These are phyloP conservation scores for Wallemia ichthyophaga DNA, from an alignment of 1,284 basidiomycete genomes.

Conservation along the genomic window DNA sequence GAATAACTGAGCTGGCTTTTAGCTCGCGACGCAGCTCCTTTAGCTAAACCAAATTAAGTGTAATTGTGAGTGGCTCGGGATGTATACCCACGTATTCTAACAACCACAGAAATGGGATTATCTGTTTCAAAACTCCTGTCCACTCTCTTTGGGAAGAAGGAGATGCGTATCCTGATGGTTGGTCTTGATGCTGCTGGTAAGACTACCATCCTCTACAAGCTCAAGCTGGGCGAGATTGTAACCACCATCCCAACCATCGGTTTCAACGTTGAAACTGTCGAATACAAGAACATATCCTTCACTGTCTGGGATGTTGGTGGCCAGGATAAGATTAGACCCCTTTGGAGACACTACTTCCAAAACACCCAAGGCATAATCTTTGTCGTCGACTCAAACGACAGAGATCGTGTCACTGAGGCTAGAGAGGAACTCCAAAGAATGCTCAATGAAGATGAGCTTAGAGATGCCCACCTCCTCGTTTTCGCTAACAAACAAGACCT, in stretches of 20 bases:
- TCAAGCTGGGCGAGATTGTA: conserved; percentile 93
- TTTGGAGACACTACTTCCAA: conserved; percentile 99
- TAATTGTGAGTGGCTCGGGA: too few species aligned
- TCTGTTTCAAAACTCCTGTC: conserved; percentile 49
- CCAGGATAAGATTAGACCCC: conserved; percentile 56
- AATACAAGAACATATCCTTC: conserved; percentile 76
- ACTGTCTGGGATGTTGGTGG: conserved; percentile 75
- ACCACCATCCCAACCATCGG: conserved; percentile 98
- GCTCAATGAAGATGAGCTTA: conserved; percentile 98
- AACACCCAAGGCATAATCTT: conserved; percentile 99
- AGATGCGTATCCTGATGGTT: conserved; percentile 72
- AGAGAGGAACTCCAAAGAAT: conserved; percentile 98
- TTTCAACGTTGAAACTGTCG: conserved; percentile 90
- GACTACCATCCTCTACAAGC: conserved; percentile 94
- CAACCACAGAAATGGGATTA: conserved; percentile 83
- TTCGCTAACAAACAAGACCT: conserved; percentile 99
- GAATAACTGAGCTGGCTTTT: too few species aligned
- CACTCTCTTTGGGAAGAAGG: conserved; percentile 89
- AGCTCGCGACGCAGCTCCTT: too few species aligned
- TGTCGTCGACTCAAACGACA: conserved; percentile 97
- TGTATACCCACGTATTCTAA: too few species aligned
- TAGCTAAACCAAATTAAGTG: too few species aligned
- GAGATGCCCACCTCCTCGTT: conserved; percentile 89
- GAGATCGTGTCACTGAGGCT: conserved; percentile 96
- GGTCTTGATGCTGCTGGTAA: conserved; percentile 78